phyloP scores from a whole-genome alignment of 345 rosid genomes.

The Gossypium rotundifolium region DNA sequence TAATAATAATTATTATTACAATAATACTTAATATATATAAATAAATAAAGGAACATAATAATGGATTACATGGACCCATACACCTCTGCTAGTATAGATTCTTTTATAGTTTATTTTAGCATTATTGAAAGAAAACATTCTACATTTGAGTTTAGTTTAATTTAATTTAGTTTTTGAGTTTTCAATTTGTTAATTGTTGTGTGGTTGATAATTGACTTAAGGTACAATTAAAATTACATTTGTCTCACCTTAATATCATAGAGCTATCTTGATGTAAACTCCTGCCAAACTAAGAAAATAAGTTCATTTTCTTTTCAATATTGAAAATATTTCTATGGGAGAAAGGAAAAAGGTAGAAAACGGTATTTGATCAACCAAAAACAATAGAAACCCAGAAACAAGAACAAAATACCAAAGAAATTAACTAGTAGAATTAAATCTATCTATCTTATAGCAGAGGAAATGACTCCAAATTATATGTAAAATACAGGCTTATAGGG shows the following conservation, averaged over 20 bases:
- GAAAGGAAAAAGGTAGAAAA: too few relatives aligned
- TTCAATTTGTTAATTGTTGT: neutral
- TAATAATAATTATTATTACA: neutral
- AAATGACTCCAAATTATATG: neutral
- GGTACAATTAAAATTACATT: neutral
- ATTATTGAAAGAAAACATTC: too few relatives aligned
- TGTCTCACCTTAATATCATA: neutral
- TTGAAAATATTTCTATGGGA: too few relatives aligned
- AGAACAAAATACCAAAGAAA: too few relatives aligned
- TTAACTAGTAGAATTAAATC: too few relatives aligned
- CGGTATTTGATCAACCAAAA: too few relatives aligned
- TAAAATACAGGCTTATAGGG: neutral
- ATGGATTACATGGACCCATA: conserved; percentile 21
- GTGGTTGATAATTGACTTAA: neutral
- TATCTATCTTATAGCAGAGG: neutral
- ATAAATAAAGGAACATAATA: conserved; percentile 15
- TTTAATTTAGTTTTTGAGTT: neutral
- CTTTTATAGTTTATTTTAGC: neutral
- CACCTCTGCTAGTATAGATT: neutral
- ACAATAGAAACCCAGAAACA: too few relatives aligned
- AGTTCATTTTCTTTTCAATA: too few relatives aligned
- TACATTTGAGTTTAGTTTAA: too few relatives aligned
- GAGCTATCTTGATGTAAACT: neutral
- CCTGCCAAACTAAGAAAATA: neutral
- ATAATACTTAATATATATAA: neutral